phyloP scores from a whole-genome alignment of 345 rosid species.

The Eucalyptus lansdowneana region DNA sequence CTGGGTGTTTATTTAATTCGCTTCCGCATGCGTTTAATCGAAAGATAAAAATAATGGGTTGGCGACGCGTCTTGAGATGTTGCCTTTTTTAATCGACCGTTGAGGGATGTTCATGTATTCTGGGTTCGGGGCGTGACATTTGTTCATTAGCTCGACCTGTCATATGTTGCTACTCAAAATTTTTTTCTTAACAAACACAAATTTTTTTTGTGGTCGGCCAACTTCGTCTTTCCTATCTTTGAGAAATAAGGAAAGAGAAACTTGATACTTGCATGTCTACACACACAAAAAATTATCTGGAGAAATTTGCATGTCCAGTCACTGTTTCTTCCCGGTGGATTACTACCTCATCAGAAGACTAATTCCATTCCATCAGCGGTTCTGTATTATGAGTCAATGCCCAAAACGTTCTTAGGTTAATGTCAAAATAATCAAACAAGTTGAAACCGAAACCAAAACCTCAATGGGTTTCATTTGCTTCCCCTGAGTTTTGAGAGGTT shows the following conservation, averaged over 20 bases:
- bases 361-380: background rate
- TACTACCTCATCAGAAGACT: background rate
- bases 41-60: too few relatives aligned
- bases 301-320: background rate
- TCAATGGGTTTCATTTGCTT: background rate
- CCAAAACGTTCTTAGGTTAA: background rate
- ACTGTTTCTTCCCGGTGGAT: background rate
- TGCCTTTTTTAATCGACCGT: too few relatives aligned
- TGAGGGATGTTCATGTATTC: too few relatives aligned
- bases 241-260: background rate
- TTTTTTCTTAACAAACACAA: background rate
- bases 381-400: background rate
- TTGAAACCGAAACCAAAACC: background rate
- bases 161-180: background rate
- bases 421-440: background rate
- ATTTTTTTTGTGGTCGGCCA: background rate
- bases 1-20: too few relatives aligned
- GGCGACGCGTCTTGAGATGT: too few relatives aligned
- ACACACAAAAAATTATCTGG: accelerated
- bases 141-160: background rate
- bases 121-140: too few relatives aligned
- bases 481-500: background rate
- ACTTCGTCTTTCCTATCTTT: background rate
- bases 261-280: background rate
- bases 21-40: too few relatives aligned